A percentile compares a stretch with the other conserved stretches of the same genome.
Conservation (phyloP, 139 green algal genomes). For the Volvox reticuliferus region DNA sequence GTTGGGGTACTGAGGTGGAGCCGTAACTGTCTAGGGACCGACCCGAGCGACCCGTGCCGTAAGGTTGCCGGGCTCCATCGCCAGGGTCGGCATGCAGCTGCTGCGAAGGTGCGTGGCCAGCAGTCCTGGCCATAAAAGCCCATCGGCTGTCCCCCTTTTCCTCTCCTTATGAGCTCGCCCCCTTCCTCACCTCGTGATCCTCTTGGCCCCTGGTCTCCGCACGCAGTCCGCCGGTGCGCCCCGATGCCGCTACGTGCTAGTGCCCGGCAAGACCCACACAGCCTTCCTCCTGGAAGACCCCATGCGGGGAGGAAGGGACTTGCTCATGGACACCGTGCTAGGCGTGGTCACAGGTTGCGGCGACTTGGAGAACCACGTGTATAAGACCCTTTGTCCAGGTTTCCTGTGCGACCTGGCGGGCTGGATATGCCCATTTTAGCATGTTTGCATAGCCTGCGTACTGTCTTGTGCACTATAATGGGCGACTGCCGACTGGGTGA, state of each 20-base stretch:
- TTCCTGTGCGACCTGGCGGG: slow-evolving; percentile 61
- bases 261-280: slow-evolving; percentile 74
- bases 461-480: too few relatives aligned
- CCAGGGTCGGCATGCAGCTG: too few relatives aligned
- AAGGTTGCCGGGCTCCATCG: too few relatives aligned
- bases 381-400: slow-evolving; percentile 57
- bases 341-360: slow-evolving; percentile 47
- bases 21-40: too few relatives aligned
- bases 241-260: slow-evolving; percentile 43
- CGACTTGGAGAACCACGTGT: background rate
- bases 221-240: slow-evolving; percentile 47
- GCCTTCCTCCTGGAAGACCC: slow-evolving; percentile 70
- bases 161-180: too few relatives aligned
- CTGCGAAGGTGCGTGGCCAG: too few relatives aligned
- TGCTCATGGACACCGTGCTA: slow-evolving; percentile 67
- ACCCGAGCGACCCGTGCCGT: too few relatives aligned
- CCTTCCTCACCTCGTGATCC: background rate
- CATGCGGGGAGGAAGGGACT: slow-evolving; percentile 69
- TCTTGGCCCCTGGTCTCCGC: background rate
- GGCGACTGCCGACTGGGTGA: too few relatives aligned
- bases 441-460: too few relatives aligned
- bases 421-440: slow-evolving; percentile 67
- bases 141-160: too few relatives aligned
- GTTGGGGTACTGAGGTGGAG: too few relatives aligned
- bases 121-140: too few relatives aligned